Evolutionary conservation across 345 rosid species (phyloP), one percentile per base, ranked within the genome.

Genomic region (Garcia nutans): DNA sequence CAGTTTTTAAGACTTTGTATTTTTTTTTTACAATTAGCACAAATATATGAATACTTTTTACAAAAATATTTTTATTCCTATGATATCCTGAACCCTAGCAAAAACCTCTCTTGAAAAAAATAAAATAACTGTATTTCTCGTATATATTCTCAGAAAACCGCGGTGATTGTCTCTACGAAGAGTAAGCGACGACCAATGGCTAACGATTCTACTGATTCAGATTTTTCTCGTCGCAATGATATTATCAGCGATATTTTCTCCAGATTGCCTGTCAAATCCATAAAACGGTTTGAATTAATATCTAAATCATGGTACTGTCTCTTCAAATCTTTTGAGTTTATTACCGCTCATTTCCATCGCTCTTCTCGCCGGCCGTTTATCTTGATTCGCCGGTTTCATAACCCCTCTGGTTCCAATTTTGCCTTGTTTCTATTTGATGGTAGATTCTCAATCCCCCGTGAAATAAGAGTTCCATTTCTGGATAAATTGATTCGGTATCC

Each of bases 231-330:
- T 22, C 24, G 23, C 50, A 26, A 41, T n/a, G n/a, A 19, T 20
- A 61, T 31, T 73, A 45, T 81, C 61, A 2, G 24, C 17, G 79
- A 82, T 57, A 81, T 86, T 71, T 82, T 86, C n/a, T 80, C 80
- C 9, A 28, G 77, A 6, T 59, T 86, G 4, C 89, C 89, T 0
- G 63, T 79, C 61, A 82, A 86, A 71, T 76, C 87, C 74, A 26
- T 86, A 0, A 54, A 71, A 65, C 86, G 87, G 9, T 86, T 86
- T 76, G 68, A 83, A 56, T 78, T 79, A 70, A 72, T 86, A 23
- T 86, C 87, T 16, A 84, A 81, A 33, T 59, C 70, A 71, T 82
- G 73, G 68, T 72, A 77, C 45, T 1, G 77, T 17, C 79, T 86
- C 73, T 68, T 84, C 42, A 31, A 71, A 0, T 61, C 80, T 76